Percentiles rank a stretch among this genome's conserved stretches.
These are phyloP conservation scores for Jaltomata sinuosa DNA, from an alignment of 257 asterid genomes.

Conservation along the genomic window DNA sequence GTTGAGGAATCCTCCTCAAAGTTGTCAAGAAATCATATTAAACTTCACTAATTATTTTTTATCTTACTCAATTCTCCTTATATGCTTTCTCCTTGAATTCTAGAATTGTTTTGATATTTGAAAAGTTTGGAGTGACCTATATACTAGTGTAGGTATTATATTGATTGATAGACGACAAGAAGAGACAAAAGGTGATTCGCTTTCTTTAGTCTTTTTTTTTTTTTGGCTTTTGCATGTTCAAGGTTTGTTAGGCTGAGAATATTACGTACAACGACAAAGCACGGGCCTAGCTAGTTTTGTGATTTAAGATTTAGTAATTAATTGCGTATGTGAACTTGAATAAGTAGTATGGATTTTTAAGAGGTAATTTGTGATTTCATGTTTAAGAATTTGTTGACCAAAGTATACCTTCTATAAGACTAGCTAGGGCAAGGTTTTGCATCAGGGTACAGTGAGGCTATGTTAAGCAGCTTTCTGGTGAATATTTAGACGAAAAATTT, in stretches of 20 bases:
- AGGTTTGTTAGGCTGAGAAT: background rate
- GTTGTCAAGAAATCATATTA: slow-evolving; percentile 21
- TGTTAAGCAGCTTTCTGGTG: no score
- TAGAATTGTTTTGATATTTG: slow-evolving; percentile 14
- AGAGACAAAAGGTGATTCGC: slow-evolving; percentile 27
- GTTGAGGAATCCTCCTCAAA: slow-evolving; percentile 37
- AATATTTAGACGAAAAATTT: no score
- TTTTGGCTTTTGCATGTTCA: background rate
- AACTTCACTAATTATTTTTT: slow-evolving; percentile 7
- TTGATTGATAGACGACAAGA: slow-evolving; percentile 27
- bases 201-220: slow-evolving; percentile 2
- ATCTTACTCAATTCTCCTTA: slow-evolving; percentile 33
- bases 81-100: slow-evolving; percentile 40
- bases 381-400: background rate
- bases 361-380: background rate
- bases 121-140: slow-evolving; percentile 1
- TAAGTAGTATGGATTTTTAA: background rate
- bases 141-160: background rate
- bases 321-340: background rate
- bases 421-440: background rate
- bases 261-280: background rate
- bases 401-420: background rate
- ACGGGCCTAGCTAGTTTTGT: background rate
- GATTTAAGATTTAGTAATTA: background rate
- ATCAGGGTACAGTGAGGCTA: no score